Percentiles rank a stretch among this genome's conserved stretches.
Conservation (phyloP, 2,329 filamentous ascomycete species). For the Botrytis paeoniae region DNA sequence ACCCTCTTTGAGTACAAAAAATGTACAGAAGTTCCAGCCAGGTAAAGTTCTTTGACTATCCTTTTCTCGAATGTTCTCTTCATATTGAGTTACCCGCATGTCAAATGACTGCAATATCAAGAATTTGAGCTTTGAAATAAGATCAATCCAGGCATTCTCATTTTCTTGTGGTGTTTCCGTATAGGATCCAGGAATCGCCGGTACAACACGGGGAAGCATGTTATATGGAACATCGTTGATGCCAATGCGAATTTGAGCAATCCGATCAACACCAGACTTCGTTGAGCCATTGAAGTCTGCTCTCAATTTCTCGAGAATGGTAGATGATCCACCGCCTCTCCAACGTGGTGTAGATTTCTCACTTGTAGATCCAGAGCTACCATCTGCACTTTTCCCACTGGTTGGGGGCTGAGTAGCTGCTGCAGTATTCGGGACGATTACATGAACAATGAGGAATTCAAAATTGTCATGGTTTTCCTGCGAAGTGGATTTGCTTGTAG, state of each 20-base stretch:
- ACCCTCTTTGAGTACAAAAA: slow-evolving; percentile 96
- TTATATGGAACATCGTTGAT: slow-evolving; percentile 67
- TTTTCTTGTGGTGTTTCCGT: slow-evolving; percentile 73
- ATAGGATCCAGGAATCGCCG: slow-evolving; percentile 61
- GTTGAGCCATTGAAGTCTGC: slow-evolving; percentile 80
- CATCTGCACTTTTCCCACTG: slow-evolving; percentile 49
- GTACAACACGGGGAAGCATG: slow-evolving; percentile 59
- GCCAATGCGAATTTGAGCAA: slow-evolving; percentile 80
- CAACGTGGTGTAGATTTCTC: slow-evolving; percentile 74
- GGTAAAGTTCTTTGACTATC: slow-evolving; percentile 82
- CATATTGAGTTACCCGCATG: slow-evolving; percentile 85
- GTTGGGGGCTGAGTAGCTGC: slow-evolving; percentile 75
- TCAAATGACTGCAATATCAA: slow-evolving; percentile 89
- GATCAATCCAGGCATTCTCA: slow-evolving; percentile 77
- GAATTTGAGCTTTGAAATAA: slow-evolving; percentile 82
- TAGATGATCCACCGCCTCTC: slow-evolving; percentile 72
- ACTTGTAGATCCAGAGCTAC: slow-evolving; percentile 51
- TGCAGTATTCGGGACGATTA: slow-evolving; percentile 81
- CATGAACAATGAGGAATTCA: slow-evolving; percentile 92
- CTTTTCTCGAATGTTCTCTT: slow-evolving; percentile 94
- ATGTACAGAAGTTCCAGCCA: slow-evolving; percentile 99
- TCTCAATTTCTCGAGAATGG: slow-evolving; percentile 83
- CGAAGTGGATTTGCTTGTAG: slow-evolving; percentile 57
- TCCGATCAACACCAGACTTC: slow-evolving; percentile 70
- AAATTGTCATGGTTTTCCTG: slow-evolving; percentile 95